Evolutionary conservation across 1,284 basidiomycete genomes (phyloP).

Genomic region (Tilletia indica): DNA sequence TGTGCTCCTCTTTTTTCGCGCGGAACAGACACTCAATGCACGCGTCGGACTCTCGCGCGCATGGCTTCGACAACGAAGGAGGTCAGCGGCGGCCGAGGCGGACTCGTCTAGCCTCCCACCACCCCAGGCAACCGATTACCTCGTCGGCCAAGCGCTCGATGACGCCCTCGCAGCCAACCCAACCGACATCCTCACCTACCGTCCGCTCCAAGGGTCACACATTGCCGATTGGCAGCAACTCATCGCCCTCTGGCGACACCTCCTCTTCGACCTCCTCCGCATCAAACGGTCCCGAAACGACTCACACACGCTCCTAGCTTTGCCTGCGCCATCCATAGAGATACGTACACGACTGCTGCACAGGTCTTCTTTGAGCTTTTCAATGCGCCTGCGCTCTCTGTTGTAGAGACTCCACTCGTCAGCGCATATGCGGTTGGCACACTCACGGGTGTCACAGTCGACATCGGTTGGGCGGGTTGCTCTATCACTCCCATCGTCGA

Average conservation of each 20-base stretch:
- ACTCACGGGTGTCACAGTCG: slow-evolving; percentile 77
- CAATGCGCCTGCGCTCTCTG: slow-evolving; percentile 80
- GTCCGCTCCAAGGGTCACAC: slow-evolving; percentile 77
- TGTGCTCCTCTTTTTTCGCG: slow-evolving; percentile 17
- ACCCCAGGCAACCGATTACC: slow-evolving; percentile 71
- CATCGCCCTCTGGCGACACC: slow-evolving; percentile 85
- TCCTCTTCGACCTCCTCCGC: slow-evolving; percentile 74
- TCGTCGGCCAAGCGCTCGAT: slow-evolving; percentile 77
- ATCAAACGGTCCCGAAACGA: slow-evolving; percentile 81
- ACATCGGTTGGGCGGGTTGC: slow-evolving; percentile 74
- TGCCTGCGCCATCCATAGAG: slow-evolving; percentile 70
- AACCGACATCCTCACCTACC: slow-evolving; percentile 68
- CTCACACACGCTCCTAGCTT: slow-evolving; percentile 75
- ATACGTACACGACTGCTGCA: slow-evolving; percentile 71
- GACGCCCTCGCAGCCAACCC: slow-evolving; percentile 73
- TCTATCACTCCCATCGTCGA: slow-evolving; percentile 80
- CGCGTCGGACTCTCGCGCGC: slow-evolving; percentile 1
- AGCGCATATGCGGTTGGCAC: slow-evolving; percentile 79
- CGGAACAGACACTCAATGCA: slow-evolving; percentile 12
- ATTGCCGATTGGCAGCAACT: slow-evolving; percentile 83
- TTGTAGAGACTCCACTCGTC: slow-evolving; percentile 80
- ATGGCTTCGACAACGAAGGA: not conserved
- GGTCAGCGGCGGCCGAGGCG: not conserved
- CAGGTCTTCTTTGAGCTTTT: slow-evolving; percentile 94
- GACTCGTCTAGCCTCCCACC: slow-evolving; percentile 32